phyloP scores from a whole-genome alignment of 192 early-diverging fungal genomes.

The Nowakowskiella sp. region DNA sequence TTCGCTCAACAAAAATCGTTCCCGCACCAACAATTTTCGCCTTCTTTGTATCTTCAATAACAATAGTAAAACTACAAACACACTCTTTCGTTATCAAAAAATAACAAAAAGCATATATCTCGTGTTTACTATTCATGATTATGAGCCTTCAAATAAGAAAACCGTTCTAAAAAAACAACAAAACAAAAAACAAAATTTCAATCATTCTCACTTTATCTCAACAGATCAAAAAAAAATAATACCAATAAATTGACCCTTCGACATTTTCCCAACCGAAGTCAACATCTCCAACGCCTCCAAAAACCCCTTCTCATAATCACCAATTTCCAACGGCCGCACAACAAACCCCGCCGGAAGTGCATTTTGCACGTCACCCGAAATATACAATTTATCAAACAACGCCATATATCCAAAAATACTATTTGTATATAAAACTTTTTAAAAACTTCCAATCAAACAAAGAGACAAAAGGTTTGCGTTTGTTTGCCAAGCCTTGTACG shows the following conservation, averaged over 20 bases:
- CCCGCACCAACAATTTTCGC: constrained; percentile 72
- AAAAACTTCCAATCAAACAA: background rate
- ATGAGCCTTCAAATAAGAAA: constrained; percentile 62
- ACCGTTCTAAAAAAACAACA: constrained; percentile 46
- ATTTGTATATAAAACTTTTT: no score
- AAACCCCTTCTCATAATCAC: constrained; percentile 75
- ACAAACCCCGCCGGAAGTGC: constrained; percentile 58
- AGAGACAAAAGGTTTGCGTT: no score
- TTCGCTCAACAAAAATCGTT: constrained; percentile 82
- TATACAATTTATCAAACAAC: constrained; percentile 61
- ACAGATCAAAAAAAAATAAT: background rate
- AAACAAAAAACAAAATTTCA: background rate
- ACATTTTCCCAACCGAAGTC: constrained; percentile 67
- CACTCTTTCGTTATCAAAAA: constrained; percentile 3
- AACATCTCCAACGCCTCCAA: constrained; percentile 56
- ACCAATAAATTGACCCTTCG: constrained; percentile 63
- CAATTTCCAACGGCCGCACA: constrained; percentile 64
- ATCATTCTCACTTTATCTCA: background rate
- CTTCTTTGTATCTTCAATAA: constrained; percentile 68
- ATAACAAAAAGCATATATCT: background rate
- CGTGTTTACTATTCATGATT: constrained; percentile 54
- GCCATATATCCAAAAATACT: no score
- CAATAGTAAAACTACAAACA: constrained; percentile 59
- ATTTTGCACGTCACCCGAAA: constrained; percentile 55
- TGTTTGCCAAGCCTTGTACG: no score